Percentiles rank a stretch among this genome's conserved stretches.
These are phyloP conservation scores for Lactifluus pinguis DNA, from an alignment of 768 basidiomycete species.

Conservation along the genomic window DNA sequence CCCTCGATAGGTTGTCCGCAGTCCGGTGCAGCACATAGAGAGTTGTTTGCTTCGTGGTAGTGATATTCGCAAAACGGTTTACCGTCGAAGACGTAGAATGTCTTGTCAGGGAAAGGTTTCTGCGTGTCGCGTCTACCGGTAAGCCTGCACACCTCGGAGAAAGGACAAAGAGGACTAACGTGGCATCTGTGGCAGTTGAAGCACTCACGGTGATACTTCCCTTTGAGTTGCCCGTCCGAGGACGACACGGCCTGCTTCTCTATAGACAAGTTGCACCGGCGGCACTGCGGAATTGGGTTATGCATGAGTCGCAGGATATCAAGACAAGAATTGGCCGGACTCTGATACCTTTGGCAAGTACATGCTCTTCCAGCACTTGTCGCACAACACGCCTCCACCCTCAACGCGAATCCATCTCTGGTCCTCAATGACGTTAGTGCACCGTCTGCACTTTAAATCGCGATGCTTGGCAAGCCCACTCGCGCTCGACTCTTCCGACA, in stretches of 20 bases:
- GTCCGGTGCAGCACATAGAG: constrained; percentile 66
- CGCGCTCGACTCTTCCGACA: constrained; percentile 18
- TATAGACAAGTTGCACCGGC: constrained; percentile 77
- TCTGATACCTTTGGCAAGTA: constrained; percentile 70
- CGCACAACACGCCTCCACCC: constrained; percentile 65
- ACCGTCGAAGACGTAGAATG: constrained; percentile 86
- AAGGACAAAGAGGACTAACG: constrained; percentile 32
- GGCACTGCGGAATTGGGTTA: constrained; percentile 46
- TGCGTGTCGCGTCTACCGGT: constrained; percentile 23
- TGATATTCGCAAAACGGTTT: constrained; percentile 88
- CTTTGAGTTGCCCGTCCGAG: constrained; percentile 88
- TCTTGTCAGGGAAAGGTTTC: constrained; percentile 87
- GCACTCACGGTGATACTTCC: constrained; percentile 89
- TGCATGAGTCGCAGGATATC: constrained; percentile 5
- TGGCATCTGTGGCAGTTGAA: constrained; percentile 84
- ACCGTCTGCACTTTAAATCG: constrained; percentile 47
- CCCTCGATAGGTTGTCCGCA: constrained; percentile 92
- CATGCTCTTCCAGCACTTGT: constrained; percentile 92
- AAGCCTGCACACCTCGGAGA: constrained; percentile 1
- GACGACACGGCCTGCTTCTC: constrained; percentile 89
- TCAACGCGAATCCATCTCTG: constrained; percentile 78
- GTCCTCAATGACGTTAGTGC: constrained; percentile 61
- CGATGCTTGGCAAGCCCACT: constrained; percentile 2
- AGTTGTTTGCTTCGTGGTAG: constrained; percentile 87
- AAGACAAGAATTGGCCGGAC: background rate